Conservation (phyloP, 1,284 basidiomycete genomes). For the Ustilago shanxiensis region DNA sequence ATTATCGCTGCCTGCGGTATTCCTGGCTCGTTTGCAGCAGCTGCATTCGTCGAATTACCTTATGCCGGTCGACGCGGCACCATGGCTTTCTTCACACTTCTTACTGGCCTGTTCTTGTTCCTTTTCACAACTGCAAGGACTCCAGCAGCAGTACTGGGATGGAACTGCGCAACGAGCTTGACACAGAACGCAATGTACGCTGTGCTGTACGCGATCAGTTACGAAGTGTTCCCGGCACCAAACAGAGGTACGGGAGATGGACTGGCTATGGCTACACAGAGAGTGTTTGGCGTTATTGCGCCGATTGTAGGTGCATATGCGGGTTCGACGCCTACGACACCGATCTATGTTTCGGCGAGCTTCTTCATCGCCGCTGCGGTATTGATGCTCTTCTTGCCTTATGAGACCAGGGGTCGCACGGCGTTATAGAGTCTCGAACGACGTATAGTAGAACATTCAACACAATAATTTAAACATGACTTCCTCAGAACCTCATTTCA, state of each 20-base stretch:
- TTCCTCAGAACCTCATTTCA: not conserved
- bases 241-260: constrained; percentile 81
- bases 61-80: constrained; percentile 78
- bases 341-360: constrained; percentile 79
- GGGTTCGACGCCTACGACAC: constrained; percentile 71
- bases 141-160: constrained; percentile 77
- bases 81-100: constrained; percentile 76
- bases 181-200: constrained; percentile 79
- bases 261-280: constrained; percentile 76
- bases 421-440: constrained; percentile 19
- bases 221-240: constrained; percentile 80
- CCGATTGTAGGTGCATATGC: constrained; percentile 79
- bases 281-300: constrained; percentile 78
- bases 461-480: not conserved
- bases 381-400: constrained; percentile 79
- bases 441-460: not conserved
- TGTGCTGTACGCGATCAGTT: constrained; percentile 76
- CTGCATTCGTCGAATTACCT: constrained; percentile 76
- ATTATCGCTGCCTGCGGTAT: constrained; percentile 78
- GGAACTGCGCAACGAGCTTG: constrained; percentile 77
- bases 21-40: constrained; percentile 76
- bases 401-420: constrained; percentile 73
- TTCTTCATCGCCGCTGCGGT: constrained; percentile 77
- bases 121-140: constrained; percentile 78
- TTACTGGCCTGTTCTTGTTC: constrained; percentile 79